Conservation (phyloP, 139 green algal species). For the Tetraselmis chui region DNA sequence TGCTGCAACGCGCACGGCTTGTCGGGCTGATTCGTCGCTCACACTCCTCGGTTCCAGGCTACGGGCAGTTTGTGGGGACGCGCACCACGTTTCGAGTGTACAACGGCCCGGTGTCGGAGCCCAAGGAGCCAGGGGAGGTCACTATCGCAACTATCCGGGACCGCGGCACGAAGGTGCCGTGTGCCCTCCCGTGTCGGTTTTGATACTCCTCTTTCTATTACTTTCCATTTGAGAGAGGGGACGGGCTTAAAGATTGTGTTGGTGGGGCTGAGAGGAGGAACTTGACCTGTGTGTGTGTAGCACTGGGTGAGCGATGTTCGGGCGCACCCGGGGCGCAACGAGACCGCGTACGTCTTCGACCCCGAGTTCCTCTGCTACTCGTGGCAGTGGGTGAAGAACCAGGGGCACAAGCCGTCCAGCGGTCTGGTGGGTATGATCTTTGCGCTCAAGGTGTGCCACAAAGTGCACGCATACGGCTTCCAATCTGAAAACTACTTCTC, state of each 20-base stretch:
- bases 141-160: conserved; percentile 2
- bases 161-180: not conserved
- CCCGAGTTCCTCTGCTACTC: conserved; percentile 8
- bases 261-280: not conserved
- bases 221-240: not conserved
- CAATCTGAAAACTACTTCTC: conserved; percentile 7
- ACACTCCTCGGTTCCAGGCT: not conserved
- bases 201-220: no score
- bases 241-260: not conserved
- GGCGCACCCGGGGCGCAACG: not conserved
- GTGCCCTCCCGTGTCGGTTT: no score
- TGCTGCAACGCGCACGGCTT: not conserved
- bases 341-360: conserved; percentile 8
- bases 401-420: conserved; percentile 14
- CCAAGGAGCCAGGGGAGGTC: conserved; percentile 8
- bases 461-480: conserved; percentile 9
- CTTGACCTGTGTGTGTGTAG: not conserved
- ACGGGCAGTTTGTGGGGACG: not conserved
- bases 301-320: not conserved
- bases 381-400: conserved; percentile 6
- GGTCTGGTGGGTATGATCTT: conserved; percentile 11
- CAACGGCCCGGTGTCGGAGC: conserved; percentile 7
- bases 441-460: conserved; percentile 4
- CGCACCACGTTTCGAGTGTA: conserved; percentile 12
- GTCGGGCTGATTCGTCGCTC: not conserved